Percentiles rank a stretch among this genome's conserved stretches.
Conservation (phyloP, 495 filamentous ascomycete species). For the Daldinia decipiens region DNA sequence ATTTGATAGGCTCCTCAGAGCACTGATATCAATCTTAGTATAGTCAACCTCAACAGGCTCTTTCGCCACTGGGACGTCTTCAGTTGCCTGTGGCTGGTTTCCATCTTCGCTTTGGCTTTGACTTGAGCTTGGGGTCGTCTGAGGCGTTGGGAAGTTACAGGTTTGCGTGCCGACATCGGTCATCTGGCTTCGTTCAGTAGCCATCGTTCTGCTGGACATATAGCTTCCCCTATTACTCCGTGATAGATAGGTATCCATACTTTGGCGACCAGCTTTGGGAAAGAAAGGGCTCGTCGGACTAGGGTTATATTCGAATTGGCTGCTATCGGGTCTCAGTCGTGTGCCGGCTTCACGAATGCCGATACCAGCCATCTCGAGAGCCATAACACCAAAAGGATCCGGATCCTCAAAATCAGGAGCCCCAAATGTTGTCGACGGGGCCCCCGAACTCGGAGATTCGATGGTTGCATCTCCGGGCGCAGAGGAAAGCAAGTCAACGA, state of each 20-base stretch:
- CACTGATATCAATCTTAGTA: constrained; percentile 62
- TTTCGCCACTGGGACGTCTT: constrained; percentile 52
- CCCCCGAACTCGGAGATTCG: constrained; percentile 54
- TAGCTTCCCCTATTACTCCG: constrained; percentile 75
- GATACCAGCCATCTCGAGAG: constrained; percentile 83
- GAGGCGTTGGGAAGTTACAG: constrained; percentile 58
- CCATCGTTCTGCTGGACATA: constrained; percentile 65
- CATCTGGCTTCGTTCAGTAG: constrained; percentile 69
- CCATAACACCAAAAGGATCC: constrained; percentile 88
- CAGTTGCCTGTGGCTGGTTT: constrained; percentile 47
- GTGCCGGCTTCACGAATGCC: constrained; percentile 89
- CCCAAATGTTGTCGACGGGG: constrained; percentile 67
- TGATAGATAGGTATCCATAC: constrained; percentile 68
- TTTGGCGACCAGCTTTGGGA: constrained; percentile 71
- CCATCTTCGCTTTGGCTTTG: constrained; percentile 60
- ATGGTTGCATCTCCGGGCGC: constrained; percentile 80
- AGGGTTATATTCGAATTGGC: constrained; percentile 82
- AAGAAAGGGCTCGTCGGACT: constrained; percentile 81
- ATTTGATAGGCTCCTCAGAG: constrained; percentile 50
- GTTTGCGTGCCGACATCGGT: constrained; percentile 66
- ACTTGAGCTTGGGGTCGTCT: constrained; percentile 56
- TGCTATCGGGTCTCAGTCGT: constrained; percentile 71
- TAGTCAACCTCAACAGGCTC: constrained; percentile 64
- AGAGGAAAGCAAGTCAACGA: constrained; percentile 58
- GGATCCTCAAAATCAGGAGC: constrained; percentile 81